Conservation (phyloP, 2,329 filamentous ascomycete species). For the Colletotrichum tropicale region DNA sequence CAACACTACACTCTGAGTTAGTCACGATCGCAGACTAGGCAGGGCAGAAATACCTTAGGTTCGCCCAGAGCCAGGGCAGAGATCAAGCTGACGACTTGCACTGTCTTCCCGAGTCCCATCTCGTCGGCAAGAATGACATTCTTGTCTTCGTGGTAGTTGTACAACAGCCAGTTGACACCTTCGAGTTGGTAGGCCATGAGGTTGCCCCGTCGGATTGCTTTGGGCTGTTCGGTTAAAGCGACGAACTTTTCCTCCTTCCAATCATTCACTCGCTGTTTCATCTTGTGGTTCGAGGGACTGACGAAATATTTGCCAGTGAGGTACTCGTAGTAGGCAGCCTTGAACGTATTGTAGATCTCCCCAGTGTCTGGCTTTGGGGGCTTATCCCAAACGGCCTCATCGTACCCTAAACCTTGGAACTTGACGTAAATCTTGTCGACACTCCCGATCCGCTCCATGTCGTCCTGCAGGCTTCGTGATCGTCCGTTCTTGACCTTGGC, state of each 20-base stretch:
- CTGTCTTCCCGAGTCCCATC: slow-evolving; percentile 97
- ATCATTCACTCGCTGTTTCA: slow-evolving; percentile 72
- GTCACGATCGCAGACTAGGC: background rate
- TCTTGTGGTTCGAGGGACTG: slow-evolving; percentile 56
- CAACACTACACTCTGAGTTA: slow-evolving; percentile 60
- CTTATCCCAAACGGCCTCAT: slow-evolving; percentile 88
- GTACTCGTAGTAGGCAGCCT: slow-evolving; percentile 84
- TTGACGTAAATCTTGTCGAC: slow-evolving; percentile 83
- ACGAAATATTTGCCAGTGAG: slow-evolving; percentile 77
- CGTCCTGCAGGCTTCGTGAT: slow-evolving; percentile 51
- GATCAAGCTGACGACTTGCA: slow-evolving; percentile 87
- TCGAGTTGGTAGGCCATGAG: slow-evolving; percentile 95
- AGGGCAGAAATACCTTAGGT: slow-evolving; percentile 46
- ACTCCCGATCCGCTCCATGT: slow-evolving; percentile 73
- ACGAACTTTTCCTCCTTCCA: slow-evolving; percentile 71
- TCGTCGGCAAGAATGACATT: slow-evolving; percentile 95
- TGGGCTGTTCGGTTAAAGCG: slow-evolving; percentile 74
- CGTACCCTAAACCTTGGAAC: slow-evolving; percentile 89
- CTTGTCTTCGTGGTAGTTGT: slow-evolving; percentile 81
- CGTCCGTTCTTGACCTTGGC: slow-evolving; percentile 54
- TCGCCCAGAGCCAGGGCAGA: slow-evolving; percentile 71
- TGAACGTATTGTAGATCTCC: slow-evolving; percentile 79
- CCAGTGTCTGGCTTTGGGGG: slow-evolving; percentile 70
- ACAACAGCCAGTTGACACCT: slow-evolving; percentile 93
- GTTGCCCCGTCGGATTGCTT: slow-evolving; percentile 75